A percentile compares a stretch with the other conserved stretches of the same genome.
Conservation (phyloP, 2,329 filamentous ascomycete species). For the Neonectria ditissima region DNA sequence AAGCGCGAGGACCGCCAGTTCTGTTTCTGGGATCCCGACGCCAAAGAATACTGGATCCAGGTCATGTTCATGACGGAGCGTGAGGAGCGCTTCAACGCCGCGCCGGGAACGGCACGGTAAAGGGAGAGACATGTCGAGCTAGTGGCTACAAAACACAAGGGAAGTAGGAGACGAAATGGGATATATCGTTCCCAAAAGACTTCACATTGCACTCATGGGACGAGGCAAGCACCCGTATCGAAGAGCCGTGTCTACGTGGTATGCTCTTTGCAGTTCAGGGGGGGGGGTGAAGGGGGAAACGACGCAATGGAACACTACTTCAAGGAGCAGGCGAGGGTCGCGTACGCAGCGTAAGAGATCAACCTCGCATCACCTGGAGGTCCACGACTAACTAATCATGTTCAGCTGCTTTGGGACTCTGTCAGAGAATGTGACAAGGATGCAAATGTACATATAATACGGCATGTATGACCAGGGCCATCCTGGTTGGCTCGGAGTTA, state of each 20-base stretch:
- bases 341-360: constrained; percentile 28
- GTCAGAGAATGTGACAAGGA: constrained; percentile 20
- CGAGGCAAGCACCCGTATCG: not conserved
- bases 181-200: not conserved
- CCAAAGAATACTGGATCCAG: constrained; percentile 98
- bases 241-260: not conserved
- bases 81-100: constrained; percentile 85
- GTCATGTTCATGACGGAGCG: constrained; percentile 98
- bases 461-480: constrained; percentile 6
- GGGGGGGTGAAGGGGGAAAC: not conserved
- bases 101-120: constrained; percentile 67
- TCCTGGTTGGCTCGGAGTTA: constrained; percentile 22
- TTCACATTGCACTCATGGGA: not conserved
- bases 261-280: not conserved
- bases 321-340: not conserved
- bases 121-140: not conserved
- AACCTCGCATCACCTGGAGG: constrained; percentile 14
- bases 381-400: constrained; percentile 24
- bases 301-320: not conserved
- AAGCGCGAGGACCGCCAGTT: constrained; percentile 89
- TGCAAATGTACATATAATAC: constrained; percentile 22
- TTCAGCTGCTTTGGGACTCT: constrained; percentile 5
- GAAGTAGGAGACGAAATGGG: not conserved
- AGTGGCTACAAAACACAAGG: not conserved
- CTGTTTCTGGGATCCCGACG: constrained; percentile 94